phyloP scores from a whole-genome alignment of 2,329 filamentous ascomycete species.

The Escovopsis sp. region DNA sequence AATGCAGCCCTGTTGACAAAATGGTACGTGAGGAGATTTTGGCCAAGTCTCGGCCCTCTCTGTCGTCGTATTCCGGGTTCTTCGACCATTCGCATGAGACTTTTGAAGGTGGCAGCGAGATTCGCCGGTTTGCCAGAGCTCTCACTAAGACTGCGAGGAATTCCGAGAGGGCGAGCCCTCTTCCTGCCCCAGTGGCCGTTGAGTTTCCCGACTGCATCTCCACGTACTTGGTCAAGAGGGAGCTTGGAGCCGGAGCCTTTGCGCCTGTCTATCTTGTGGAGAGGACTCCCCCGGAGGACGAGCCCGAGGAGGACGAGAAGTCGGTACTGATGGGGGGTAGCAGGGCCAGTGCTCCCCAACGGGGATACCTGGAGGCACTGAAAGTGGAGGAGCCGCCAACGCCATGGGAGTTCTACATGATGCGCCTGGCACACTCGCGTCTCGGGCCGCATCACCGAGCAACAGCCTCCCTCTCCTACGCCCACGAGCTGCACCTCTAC shows the following conservation, averaged over 20 bases:
- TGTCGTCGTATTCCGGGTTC: conserved; percentile 66
- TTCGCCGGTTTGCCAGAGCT: conserved; percentile 67
- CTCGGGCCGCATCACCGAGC: conserved; percentile 58
- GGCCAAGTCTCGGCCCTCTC: conserved; percentile 54
- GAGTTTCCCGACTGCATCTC: conserved; percentile 50
- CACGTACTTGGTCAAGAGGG: conserved; percentile 65
- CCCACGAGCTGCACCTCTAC: conserved; percentile 85
- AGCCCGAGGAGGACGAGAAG: conserved; percentile 31
- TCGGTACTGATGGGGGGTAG: conserved; percentile 27
- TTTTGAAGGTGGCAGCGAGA: conserved; percentile 56
- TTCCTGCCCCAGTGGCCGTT: conserved; percentile 47
- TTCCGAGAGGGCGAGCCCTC: conserved; percentile 46
- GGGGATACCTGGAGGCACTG: conserved; percentile 60
- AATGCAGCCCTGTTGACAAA: conserved; percentile 85
- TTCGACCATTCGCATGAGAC: conserved; percentile 52
- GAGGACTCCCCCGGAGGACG: conserved; percentile 40
- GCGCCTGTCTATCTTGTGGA: conserved; percentile 90
- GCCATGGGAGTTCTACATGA: conserved; percentile 94
- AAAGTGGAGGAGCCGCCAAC: conserved; percentile 89
- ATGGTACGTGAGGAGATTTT: conserved; percentile 61
- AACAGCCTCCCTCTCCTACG: conserved; percentile 62
- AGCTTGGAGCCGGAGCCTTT: conserved; percentile 86
- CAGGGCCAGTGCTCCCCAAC: conserved; percentile 16
- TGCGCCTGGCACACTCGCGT: conserved; percentile 65
- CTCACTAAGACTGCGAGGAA: conserved; percentile 40